These are phyloP conservation scores for Ganoderma leucocontextum DNA, from an alignment of 1,284 basidiomycete genomes.

Conservation along the genomic window DNA sequence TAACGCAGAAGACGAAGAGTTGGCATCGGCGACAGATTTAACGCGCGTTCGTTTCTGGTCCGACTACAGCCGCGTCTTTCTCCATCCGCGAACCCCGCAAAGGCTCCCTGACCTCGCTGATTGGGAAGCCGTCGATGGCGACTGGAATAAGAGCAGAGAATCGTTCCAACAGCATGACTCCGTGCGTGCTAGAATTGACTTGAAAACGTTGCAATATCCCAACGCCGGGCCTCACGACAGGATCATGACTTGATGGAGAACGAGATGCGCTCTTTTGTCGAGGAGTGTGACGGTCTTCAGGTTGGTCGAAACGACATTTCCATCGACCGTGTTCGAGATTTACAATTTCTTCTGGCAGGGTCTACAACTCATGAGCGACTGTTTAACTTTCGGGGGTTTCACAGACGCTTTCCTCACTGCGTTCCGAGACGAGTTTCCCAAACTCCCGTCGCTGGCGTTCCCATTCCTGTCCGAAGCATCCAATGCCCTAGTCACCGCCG, in stretches of 20 bases:
- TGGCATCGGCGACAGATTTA: slow-evolving; percentile 17
- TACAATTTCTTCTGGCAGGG: slow-evolving; percentile 52
- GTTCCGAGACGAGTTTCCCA: slow-evolving; percentile 71
- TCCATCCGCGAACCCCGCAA: slow-evolving; percentile 70
- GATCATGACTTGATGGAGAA: slow-evolving; percentile 63
- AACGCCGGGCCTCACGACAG: slow-evolving; percentile 15
- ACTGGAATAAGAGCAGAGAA: slow-evolving; percentile 64
- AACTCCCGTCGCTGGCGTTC: slow-evolving; percentile 62
- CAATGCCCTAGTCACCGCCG: slow-evolving; percentile 45
- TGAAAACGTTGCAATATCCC: not conserved
- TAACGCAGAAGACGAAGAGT: slow-evolving; percentile 32
- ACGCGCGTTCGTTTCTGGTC: slow-evolving; percentile 76
- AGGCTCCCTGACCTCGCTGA: slow-evolving; percentile 64
- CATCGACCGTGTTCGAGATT: not conserved
- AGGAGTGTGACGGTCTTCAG: slow-evolving; percentile 80
- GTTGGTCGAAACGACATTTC: slow-evolving; percentile 44
- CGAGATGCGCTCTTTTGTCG: slow-evolving; percentile 68
- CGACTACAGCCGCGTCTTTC: slow-evolving; percentile 77
- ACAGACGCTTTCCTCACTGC: slow-evolving; percentile 60
- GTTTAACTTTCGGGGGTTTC: slow-evolving; percentile 70
- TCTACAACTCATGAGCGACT: slow-evolving; percentile 71
- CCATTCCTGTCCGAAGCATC: slow-evolving; percentile 60
- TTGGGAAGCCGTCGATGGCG: slow-evolving; percentile 58
- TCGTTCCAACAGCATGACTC: slow-evolving; percentile 61
- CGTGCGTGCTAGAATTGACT: slow-evolving; percentile 46